A percentile compares a stretch with the other conserved stretches of the same genome.
Evolutionary conservation across 2,329 filamentous ascomycete genomes (phyloP).

Genomic region (Cladosporium sp.): DNA sequence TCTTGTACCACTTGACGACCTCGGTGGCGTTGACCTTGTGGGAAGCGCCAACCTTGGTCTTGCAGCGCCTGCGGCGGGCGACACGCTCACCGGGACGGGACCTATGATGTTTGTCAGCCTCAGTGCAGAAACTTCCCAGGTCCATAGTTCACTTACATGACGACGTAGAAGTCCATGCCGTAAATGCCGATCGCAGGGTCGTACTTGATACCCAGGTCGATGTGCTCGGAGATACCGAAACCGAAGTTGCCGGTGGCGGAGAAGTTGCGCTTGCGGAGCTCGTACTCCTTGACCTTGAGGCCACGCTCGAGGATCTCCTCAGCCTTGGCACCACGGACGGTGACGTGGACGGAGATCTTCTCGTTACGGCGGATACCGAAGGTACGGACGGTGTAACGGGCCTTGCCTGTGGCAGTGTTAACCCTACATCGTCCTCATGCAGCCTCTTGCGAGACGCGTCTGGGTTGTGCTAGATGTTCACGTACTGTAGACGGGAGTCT

Average conservation of each 20-base stretch:
- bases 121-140: not conserved
- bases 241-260: conserved; percentile 99
- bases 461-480: conserved; percentile 29
- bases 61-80: conserved; percentile 87
- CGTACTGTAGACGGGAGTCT: conserved; percentile 99
- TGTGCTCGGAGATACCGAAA: conserved; percentile 99
- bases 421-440: conserved; percentile 12
- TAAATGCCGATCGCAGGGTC: conserved; percentile 98
- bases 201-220: conserved; percentile 99
- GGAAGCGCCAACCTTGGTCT: conserved; percentile 79
- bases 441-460: conserved; percentile 2
- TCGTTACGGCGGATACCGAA: conserved; percentile 99
- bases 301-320: conserved; percentile 99
- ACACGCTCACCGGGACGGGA: conserved; percentile 98
- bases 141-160: conserved; percentile 68
- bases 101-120: conserved; percentile 47
- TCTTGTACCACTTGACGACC: conserved; percentile 98
- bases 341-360: conserved; percentile 99
- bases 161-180: conserved; percentile 99
- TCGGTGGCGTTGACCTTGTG: conserved; percentile 94
- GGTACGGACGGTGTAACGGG: conserved; percentile 99
- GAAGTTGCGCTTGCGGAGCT: conserved; percentile 99
- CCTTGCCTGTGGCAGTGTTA: conserved; percentile 71
- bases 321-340: conserved; percentile 97
- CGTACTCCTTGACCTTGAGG: conserved; percentile 99